Evolutionary conservation across 257 asterid species (phyloP).

Genomic region (Euphrasia confusa): DNA sequence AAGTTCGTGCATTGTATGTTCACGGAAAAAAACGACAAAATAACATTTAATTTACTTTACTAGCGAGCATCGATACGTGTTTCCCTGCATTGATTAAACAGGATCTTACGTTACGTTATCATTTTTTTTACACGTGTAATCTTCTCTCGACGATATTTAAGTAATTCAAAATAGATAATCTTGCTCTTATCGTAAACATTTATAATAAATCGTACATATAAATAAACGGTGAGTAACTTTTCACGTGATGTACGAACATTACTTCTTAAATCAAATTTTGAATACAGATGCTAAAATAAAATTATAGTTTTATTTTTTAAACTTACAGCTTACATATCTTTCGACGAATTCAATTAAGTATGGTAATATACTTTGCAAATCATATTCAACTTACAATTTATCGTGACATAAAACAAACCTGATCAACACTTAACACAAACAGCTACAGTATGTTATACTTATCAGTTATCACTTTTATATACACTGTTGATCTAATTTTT

Average conservation of each 20-base stretch:
- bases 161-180: not conserved
- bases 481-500: too few species aligned
- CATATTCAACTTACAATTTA: too few species aligned
- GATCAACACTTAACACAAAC: too few species aligned
- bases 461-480: too few species aligned
- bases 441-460: too few species aligned
- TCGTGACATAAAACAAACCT: too few species aligned
- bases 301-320: not conserved
- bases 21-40: not conserved
- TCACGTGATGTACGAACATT: too few species aligned
- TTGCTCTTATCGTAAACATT: not conserved
- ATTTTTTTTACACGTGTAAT: slow-evolving; percentile 16
- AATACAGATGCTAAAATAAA: too few species aligned
- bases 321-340: not conserved
- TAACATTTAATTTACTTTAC: not conserved
- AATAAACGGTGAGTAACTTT: not conserved
- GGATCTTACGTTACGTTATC: not conserved
- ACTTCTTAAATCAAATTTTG: too few species aligned
- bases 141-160: not conserved
- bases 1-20: not conserved
- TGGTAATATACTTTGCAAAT: too few species aligned
- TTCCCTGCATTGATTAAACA: not conserved
- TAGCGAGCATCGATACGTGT: not conserved
- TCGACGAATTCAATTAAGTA: too few species aligned
- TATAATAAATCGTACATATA: too few species aligned